Percentiles rank a stretch among this genome's conserved stretches.
Evolutionary conservation across 2,329 filamentous ascomycete genomes (phyloP).

Genomic region (Drechslera avenae): DNA sequence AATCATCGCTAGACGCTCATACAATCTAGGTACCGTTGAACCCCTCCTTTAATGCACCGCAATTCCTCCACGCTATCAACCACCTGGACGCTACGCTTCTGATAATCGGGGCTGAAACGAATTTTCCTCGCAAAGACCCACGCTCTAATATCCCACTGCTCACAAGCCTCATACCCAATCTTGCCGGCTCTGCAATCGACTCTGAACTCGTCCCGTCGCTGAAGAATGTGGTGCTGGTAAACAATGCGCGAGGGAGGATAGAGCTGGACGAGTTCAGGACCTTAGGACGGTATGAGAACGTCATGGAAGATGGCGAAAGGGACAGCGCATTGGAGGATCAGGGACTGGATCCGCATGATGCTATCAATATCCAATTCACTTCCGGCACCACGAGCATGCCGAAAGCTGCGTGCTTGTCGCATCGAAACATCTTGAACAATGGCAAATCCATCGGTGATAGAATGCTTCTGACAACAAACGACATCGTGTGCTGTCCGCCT

Average conservation of each 20-base stretch:
- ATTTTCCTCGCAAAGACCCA: conserved; percentile 70
- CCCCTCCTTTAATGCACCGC: conserved; percentile 79
- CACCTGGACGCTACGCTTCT: conserved; percentile 77
- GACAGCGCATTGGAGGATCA: conserved; percentile 53
- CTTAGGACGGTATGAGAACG: conserved; percentile 51
- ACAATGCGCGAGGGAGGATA: conserved; percentile 70
- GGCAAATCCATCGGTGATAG: conserved; percentile 80
- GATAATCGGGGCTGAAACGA: conserved; percentile 85
- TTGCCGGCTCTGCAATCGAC: conserved; percentile 52
- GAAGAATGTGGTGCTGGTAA: conserved; percentile 72
- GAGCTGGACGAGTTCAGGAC: conserved; percentile 47
- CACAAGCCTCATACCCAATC: conserved; percentile 58
- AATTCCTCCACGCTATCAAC: conserved; percentile 77
- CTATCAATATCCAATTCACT: conserved; percentile 96
- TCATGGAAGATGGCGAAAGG: conserved; percentile 54
- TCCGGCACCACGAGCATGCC: conserved; percentile 90
- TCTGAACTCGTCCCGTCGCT: conserved; percentile 71
- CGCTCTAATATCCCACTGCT: conserved; percentile 65
- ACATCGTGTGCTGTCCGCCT: conserved; percentile 70
- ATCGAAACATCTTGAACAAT: conserved; percentile 90
- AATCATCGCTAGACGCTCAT: not conserved
- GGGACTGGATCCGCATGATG: conserved; percentile 66
- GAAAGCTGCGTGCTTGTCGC: conserved; percentile 88
- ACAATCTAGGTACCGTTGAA: conserved; percentile 77
- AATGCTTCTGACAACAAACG: conserved; percentile 76